phyloP scores from a whole-genome alignment of 2,329 filamentous ascomycete genomes.

The Ceratocystiopsis brevicomis region DNA sequence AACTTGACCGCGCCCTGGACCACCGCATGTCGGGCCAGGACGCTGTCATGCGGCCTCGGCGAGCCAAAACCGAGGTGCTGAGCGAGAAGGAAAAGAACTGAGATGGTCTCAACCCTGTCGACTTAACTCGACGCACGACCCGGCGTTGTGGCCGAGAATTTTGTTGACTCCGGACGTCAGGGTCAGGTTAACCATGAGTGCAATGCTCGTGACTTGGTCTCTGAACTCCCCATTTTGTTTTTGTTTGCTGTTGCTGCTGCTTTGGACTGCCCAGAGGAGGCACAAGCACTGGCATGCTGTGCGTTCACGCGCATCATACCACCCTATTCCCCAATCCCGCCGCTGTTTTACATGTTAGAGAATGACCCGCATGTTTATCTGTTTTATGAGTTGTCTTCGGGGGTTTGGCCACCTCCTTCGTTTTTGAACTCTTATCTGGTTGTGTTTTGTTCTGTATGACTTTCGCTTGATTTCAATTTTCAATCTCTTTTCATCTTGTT shows the following conservation, averaged over 20 bases:
- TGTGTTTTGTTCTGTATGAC: not conserved
- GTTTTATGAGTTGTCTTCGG: not conserved
- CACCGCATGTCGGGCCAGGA: conserved; percentile 79
- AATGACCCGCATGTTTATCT: not conserved
- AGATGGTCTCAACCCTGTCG: too few species aligned
- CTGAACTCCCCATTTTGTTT: too few species aligned
- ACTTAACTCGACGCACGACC: too few species aligned
- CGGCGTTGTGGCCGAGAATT: too few species aligned
- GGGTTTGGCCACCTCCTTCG: not conserved
- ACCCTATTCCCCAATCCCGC: too few species aligned
- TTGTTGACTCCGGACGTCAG: too few species aligned
- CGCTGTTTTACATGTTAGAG: too few species aligned
- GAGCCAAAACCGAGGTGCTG: conserved; percentile 9
- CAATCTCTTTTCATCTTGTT: too few species aligned
- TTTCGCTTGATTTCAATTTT: not conserved
- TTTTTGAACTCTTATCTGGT: not conserved
- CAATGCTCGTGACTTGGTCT: too few species aligned
- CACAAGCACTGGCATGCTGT: not conserved
- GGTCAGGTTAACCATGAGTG: too few species aligned
- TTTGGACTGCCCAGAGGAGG: not conserved
- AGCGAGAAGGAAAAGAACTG: conserved; percentile 19
- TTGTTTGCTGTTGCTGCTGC: not conserved
- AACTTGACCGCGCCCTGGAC: conserved; percentile 72
- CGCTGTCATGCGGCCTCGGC: conserved; percentile 52
- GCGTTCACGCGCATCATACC: too few species aligned